Percentiles rank a stretch among this genome's conserved stretches.
These are phyloP conservation scores for Agrocybe pediades DNA, from an alignment of 768 basidiomycete species.

Conservation along the genomic window DNA sequence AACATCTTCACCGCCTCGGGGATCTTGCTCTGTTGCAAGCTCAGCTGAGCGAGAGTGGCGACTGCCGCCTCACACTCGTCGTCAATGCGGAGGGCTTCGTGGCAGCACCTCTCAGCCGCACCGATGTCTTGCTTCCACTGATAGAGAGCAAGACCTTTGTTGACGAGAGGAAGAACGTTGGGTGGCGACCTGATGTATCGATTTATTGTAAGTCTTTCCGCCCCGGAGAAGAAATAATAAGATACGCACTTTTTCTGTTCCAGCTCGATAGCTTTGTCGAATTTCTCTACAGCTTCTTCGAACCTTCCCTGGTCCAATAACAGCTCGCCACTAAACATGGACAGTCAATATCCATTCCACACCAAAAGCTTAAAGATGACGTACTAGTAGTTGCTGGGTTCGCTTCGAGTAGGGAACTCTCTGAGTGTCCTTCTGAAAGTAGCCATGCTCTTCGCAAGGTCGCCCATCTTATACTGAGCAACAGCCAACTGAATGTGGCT, in stretches of 20 bases:
- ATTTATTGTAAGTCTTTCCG: neutral
- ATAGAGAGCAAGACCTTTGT: constrained; percentile 96
- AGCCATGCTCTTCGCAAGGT: constrained; percentile 81
- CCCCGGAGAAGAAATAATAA: constrained; percentile 4
- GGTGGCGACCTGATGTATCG: constrained; percentile 37
- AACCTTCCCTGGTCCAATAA: constrained; percentile 90
- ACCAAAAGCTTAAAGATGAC: constrained; percentile 25
- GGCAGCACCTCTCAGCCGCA: constrained; percentile 81
- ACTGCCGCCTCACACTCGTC: constrained; percentile 96
- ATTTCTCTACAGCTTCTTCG: constrained; percentile 88
- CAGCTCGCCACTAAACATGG: constrained; percentile 76
- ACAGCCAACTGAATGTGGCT: constrained; percentile 97
- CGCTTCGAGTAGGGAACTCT: constrained; percentile 83
- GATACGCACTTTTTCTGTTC: constrained; percentile 70
- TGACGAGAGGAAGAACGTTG: constrained; percentile 93
- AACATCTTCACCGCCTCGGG: constrained; percentile 88
- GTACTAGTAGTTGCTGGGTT: constrained; percentile 95
- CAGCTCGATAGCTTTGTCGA: constrained; percentile 88
- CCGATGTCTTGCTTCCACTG: constrained; percentile 93
- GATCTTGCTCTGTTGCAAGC: constrained; percentile 88
- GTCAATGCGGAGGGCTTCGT: constrained; percentile 87
- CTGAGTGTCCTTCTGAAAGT: constrained; percentile 86
- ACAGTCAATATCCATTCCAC: neutral
- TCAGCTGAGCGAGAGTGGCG: constrained; percentile 92
- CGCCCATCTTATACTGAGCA: constrained; percentile 90